Percentiles rank a stretch among this genome's conserved stretches.
Evolutionary conservation across 345 rosid genomes (phyloP).

Genomic region (Populus davidiana): DNA sequence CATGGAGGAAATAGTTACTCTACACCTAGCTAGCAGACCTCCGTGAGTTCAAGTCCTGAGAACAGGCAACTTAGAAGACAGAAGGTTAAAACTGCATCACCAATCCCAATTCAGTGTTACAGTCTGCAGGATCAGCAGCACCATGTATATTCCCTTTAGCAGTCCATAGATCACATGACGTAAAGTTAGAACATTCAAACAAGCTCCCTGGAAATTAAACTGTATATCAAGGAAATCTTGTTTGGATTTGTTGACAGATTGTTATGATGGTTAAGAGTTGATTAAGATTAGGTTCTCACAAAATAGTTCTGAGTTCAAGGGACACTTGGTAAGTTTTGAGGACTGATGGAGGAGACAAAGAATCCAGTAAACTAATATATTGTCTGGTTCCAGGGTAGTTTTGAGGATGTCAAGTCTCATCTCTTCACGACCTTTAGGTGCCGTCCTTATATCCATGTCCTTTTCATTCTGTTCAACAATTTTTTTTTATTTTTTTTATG

Average conservation of each 20-base stretch:
- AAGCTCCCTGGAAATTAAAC: background rate
- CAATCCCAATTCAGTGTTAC: background rate
- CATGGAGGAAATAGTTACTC: background rate
- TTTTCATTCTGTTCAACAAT: background rate
- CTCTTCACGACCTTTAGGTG: constrained; percentile 13
- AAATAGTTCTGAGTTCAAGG: background rate
- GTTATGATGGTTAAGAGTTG: background rate
- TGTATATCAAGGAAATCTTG: background rate
- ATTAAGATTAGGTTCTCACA: background rate
- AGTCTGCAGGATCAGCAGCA: background rate
- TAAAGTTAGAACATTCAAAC: background rate
- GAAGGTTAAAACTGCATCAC: background rate
- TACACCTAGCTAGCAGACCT: background rate
- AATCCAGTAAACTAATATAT: constrained; percentile 12
- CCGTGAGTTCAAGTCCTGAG: too few species aligned
- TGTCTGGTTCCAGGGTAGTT: constrained; percentile 20
- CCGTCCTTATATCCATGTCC: constrained; percentile 6
- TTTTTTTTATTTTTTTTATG: background rate
- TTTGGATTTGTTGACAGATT: background rate
- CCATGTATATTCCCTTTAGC: background rate
- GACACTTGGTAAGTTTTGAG: constrained; percentile 3
- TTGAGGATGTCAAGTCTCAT: constrained; percentile 12
- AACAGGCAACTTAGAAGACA: background rate
- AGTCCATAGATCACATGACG: background rate
- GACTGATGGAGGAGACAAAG: constrained; percentile 10